Evolutionary conservation across 129 eudicot genomes (phyloP).

Genomic region (Arctium minus): DNA sequence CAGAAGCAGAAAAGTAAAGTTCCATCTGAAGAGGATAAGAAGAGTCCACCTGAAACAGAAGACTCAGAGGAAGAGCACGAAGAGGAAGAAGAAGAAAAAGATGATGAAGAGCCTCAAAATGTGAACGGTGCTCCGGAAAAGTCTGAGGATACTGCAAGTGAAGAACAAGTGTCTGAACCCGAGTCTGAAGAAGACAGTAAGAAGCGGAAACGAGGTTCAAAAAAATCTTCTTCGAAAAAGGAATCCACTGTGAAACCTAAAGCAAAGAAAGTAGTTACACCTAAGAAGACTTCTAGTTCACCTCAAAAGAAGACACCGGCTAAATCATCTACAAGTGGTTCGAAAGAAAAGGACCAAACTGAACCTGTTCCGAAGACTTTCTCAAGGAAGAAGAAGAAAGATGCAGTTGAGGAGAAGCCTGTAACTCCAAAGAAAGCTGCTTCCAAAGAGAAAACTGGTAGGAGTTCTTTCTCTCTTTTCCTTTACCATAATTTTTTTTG

Average conservation of each 20-base stretch:
- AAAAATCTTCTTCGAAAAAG: constrained; percentile 48
- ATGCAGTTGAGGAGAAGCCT: constrained; percentile 53
- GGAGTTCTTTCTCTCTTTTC: constrained; percentile 8
- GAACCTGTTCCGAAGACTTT: constrained; percentile 50
- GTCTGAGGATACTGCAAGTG: constrained; percentile 55
- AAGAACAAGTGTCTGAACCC: constrained; percentile 54
- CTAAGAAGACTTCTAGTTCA: constrained; percentile 42
- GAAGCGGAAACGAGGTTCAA: constrained; percentile 43
- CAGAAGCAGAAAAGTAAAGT: constrained; percentile 54
- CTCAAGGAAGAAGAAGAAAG: constrained; percentile 73
- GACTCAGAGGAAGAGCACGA: constrained; percentile 50
- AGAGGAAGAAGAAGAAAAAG: constrained; percentile 40
- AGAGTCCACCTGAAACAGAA: constrained; percentile 43
- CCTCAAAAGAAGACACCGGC: constrained; percentile 44
- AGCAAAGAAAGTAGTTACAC: constrained; percentile 40
- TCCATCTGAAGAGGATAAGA: constrained; percentile 50
- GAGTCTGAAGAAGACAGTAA: constrained; percentile 60
- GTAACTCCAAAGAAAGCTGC: constrained; percentile 60
- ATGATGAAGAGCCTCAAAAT: constrained; percentile 43
- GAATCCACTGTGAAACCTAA: constrained; percentile 45
- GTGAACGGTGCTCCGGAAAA: constrained; percentile 50
- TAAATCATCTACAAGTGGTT: constrained; percentile 51
- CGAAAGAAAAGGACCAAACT: constrained; percentile 38
- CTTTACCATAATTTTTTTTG: not conserved
- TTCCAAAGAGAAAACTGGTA: constrained; percentile 69